A percentile compares a stretch with the other conserved stretches of the same genome.
Conservation (phyloP, 2,329 filamentous ascomycete genomes). For the Rosellinia necatrix region DNA sequence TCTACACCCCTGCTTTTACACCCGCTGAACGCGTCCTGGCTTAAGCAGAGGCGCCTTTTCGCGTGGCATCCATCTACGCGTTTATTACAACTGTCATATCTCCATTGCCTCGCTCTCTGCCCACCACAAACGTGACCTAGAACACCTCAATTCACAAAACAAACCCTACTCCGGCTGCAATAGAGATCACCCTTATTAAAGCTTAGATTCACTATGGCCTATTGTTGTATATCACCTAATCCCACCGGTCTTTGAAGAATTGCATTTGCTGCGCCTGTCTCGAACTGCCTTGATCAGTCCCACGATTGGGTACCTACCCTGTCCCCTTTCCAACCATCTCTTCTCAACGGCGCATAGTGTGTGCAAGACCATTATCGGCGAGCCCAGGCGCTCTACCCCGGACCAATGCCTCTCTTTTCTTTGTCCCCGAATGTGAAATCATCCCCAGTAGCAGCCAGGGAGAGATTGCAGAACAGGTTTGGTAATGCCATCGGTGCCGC, state of each 20-base stretch:
- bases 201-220: not conserved
- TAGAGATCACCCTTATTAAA: not conserved
- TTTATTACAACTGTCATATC: conserved; percentile 1
- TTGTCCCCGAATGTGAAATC: conserved; percentile 56
- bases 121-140: conserved; percentile 8
- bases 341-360: not conserved
- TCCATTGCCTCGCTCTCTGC: not conserved
- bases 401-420: conserved; percentile 53
- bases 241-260: not conserved
- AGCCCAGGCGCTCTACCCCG: conserved; percentile 19
- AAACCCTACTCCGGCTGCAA: not conserved
- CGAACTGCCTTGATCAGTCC: not conserved
- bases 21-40: conserved; percentile 14
- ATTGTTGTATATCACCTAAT: not conserved
- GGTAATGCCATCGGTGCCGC: conserved; percentile 36
- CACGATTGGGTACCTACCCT: not conserved
- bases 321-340: not conserved
- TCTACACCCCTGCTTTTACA: not conserved
- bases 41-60: too few relatives aligned
- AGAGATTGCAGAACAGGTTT: conserved; percentile 54
- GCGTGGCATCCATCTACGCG: conserved; percentile 19
- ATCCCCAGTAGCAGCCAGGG: conserved; percentile 48
- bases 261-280: not conserved
- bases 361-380: conserved; percentile 9
- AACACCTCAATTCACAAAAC: not conserved